phyloP scores from a whole-genome alignment of 495 filamentous ascomycete genomes.

The Monascus purpureus region DNA sequence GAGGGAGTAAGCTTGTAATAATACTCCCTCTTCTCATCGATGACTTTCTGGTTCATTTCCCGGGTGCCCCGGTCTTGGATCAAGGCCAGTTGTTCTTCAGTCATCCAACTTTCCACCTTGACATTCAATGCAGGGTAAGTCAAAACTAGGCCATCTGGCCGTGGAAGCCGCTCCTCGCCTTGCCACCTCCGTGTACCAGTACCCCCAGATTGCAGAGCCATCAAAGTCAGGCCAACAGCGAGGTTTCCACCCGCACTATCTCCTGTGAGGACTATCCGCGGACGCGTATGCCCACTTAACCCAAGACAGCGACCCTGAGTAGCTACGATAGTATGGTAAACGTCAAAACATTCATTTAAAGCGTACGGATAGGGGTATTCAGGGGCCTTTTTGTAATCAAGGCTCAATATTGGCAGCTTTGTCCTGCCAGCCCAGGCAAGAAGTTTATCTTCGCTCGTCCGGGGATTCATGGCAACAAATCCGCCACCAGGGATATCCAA shows the following conservation, averaged over 20 bases:
- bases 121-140: constrained; percentile 86
- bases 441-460: constrained; percentile 84
- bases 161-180: constrained; percentile 48
- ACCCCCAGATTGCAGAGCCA: constrained; percentile 65
- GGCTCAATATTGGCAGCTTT: constrained; percentile 70
- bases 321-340: constrained; percentile 67
- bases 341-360: constrained; percentile 91
- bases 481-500: constrained; percentile 90
- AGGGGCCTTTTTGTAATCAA: constrained; percentile 91
- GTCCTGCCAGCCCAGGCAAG: constrained; percentile 78
- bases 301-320: constrained; percentile 72
- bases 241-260: constrained; percentile 92
- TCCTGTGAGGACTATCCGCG: constrained; percentile 69
- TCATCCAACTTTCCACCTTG: constrained; percentile 99
- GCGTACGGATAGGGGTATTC: constrained; percentile 93
- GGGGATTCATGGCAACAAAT: constrained; percentile 88
- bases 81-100: constrained; percentile 88
- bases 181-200: constrained; percentile 41
- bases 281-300: constrained; percentile 53
- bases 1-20: constrained; percentile 45
- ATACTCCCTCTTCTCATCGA: constrained; percentile 65
- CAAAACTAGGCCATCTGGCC: constrained; percentile 68
- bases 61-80: constrained; percentile 73
- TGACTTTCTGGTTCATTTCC: constrained; percentile 59
- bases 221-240: constrained; percentile 66